Conservation (phyloP, 108 stramenopile species). For the Cylindrotheca closterium region DNA sequence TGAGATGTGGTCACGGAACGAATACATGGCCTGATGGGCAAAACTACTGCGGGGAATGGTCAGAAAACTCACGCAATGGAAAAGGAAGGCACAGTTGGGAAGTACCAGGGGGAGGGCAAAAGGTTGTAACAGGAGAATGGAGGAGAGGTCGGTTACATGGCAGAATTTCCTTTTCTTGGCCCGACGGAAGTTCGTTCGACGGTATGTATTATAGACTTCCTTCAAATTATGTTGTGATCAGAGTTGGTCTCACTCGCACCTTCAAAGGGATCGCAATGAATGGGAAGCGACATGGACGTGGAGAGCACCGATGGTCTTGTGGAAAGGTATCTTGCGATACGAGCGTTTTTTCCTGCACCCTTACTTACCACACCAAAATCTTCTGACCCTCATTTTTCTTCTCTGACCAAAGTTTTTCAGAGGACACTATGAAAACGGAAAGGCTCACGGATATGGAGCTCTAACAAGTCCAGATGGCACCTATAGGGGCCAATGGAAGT, state of each 20-base stretch:
- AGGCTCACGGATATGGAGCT: constrained; percentile 51
- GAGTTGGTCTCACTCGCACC: too few relatives aligned
- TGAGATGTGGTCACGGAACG: constrained; percentile 24
- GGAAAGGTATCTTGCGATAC: too few relatives aligned
- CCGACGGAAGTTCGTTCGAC: constrained; percentile 43
- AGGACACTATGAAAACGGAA: constrained; percentile 47
- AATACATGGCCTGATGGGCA: constrained; percentile 40
- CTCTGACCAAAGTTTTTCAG: constrained; percentile 33
- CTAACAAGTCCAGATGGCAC: constrained; percentile 41
- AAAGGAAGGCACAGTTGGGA: constrained; percentile 46
- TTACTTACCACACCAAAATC: too few relatives aligned
- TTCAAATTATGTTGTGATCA: too few relatives aligned
- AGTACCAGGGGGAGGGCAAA: constrained; percentile 24
- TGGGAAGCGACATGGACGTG: constrained; percentile 54
- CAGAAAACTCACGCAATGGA: constrained; percentile 34
- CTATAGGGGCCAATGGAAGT: constrained; percentile 46
- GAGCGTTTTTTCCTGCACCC: too few relatives aligned
- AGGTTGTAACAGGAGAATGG: constrained; percentile 44
- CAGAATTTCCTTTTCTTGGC: constrained; percentile 37
- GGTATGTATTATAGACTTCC: constrained; percentile 28
- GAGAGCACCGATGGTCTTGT: constrained; percentile 36
- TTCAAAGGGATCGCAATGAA: too few relatives aligned
- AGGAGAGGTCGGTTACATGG: constrained; percentile 43
- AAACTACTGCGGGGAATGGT: constrained; percentile 49
- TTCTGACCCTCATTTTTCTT: too few relatives aligned